phyloP scores from a whole-genome alignment of 371 early-diverging fungal genomes.

The Mucor racemosus region DNA sequence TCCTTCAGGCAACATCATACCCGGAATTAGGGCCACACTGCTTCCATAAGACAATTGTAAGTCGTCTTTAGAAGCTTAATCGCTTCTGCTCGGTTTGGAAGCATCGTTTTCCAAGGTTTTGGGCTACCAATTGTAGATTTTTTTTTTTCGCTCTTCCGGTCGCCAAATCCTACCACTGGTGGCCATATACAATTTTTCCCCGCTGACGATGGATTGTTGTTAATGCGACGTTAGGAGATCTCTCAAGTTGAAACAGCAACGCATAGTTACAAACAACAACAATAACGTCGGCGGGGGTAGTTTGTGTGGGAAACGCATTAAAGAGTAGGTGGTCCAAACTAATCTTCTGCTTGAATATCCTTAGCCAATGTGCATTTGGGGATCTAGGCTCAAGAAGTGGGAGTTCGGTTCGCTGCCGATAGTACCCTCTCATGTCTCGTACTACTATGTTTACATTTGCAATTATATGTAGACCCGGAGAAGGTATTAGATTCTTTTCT shows the following conservation, averaged over 20 bases:
- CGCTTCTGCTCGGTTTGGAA: background rate
- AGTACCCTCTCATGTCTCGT: background rate
- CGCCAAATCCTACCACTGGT: background rate
- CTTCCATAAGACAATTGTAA: background rate
- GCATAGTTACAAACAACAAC: slow-evolving; percentile 13
- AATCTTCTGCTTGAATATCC: slow-evolving; percentile 9
- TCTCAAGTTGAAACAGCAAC: background rate
- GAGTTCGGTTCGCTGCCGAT: background rate
- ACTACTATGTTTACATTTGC: background rate
- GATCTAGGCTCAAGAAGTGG: background rate
- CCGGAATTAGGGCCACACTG: background rate
- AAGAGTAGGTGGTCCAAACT: slow-evolving; percentile 11
- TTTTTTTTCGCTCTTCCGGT: background rate
- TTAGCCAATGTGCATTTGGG: background rate
- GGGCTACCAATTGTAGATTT: background rate
- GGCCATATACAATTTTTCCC: background rate
- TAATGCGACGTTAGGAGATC: background rate
- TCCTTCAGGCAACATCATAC: background rate
- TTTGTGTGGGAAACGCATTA: background rate
- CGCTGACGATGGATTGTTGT: background rate
- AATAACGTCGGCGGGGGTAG: background rate
- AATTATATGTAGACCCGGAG: background rate
- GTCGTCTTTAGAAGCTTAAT: background rate
- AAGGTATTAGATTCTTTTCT: background rate
- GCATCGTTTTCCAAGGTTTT: background rate